Percentiles rank a stretch among this genome's conserved stretches.
phyloP scores from a whole-genome alignment of 2,329 filamentous ascomycete genomes.

The Fusarium sp. region DNA sequence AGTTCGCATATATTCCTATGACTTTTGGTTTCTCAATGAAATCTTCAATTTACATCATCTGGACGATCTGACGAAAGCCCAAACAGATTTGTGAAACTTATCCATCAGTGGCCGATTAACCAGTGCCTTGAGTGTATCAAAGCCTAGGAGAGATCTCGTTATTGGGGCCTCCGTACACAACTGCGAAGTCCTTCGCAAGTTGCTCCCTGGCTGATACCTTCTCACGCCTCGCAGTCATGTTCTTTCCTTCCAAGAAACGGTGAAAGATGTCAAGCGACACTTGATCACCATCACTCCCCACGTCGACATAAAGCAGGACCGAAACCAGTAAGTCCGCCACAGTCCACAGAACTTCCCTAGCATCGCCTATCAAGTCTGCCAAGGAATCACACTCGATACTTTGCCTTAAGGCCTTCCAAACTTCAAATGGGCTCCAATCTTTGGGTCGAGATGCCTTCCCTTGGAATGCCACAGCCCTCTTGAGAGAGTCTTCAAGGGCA shows the following conservation, averaged over 20 bases:
- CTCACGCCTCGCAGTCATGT: constrained; percentile 29
- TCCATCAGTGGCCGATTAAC: neutral
- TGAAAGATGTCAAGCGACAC: constrained; percentile 57
- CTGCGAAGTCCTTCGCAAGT: constrained; percentile 50
- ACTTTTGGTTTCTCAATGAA: neutral
- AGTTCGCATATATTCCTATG: neutral
- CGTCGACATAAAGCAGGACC: constrained; percentile 60
- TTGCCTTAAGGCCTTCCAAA: constrained; percentile 58
- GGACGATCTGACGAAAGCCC: neutral
- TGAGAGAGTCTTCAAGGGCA: constrained; percentile 60
- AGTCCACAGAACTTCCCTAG: constrained; percentile 59
- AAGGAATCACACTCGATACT: constrained; percentile 54
- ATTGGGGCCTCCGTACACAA: constrained; percentile 54
- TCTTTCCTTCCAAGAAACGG: constrained; percentile 55
- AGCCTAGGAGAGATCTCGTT: constrained; percentile 40
- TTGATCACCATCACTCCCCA: constrained; percentile 53
- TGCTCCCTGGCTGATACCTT: constrained; percentile 44
- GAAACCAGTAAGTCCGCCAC: constrained; percentile 61
- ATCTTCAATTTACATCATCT: neutral
- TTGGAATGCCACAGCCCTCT: constrained; percentile 40
- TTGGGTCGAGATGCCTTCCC: constrained; percentile 43
- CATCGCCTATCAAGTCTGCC: constrained; percentile 60
- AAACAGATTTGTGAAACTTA: neutral
- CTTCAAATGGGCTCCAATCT: constrained; percentile 50
- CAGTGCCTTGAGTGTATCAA: constrained; percentile 21